Percentiles rank a stretch among this genome's conserved stretches.
Conservation (phyloP, 345 rosid species). For the Populus ilicifolia region DNA sequence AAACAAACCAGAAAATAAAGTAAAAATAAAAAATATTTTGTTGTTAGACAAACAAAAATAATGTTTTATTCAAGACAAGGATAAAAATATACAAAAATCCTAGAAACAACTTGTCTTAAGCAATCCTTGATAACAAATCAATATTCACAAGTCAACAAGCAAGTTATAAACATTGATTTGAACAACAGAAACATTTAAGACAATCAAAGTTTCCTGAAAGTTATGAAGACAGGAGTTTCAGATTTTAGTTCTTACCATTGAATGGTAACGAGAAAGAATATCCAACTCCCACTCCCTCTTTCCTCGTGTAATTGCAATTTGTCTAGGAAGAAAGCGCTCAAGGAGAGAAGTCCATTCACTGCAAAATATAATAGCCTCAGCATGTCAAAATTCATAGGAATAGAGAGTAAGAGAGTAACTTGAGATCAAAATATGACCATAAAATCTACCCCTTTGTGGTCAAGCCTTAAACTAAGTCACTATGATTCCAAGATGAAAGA, state of each 20-base stretch:
- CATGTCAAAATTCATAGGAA: not conserved
- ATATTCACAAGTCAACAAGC: not conserved
- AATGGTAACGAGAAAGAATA: constrained; percentile 80
- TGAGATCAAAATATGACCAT: not conserved
- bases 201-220: not conserved
- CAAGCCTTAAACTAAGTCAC: not conserved
- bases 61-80: not conserved
- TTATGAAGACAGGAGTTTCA: not conserved
- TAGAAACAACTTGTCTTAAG: not conserved
- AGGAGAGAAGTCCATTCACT: constrained; percentile 92
- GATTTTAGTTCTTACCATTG: constrained; percentile 53
- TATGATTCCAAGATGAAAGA: not conserved
- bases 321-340: constrained; percentile 87
- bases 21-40: not conserved
- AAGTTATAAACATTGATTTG: not conserved
- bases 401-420: not conserved
- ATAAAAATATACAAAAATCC: not conserved
- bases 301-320: constrained; percentile 91
- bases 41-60: not conserved
- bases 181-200: not conserved
- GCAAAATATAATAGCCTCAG: not conserved
- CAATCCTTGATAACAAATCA: not conserved
- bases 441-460: not conserved
- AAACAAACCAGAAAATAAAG: not conserved
- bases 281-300: constrained; percentile 95